These are phyloP conservation scores for Neoboletus brunneissimus DNA, from an alignment of 768 basidiomycete species.

Conservation along the genomic window DNA sequence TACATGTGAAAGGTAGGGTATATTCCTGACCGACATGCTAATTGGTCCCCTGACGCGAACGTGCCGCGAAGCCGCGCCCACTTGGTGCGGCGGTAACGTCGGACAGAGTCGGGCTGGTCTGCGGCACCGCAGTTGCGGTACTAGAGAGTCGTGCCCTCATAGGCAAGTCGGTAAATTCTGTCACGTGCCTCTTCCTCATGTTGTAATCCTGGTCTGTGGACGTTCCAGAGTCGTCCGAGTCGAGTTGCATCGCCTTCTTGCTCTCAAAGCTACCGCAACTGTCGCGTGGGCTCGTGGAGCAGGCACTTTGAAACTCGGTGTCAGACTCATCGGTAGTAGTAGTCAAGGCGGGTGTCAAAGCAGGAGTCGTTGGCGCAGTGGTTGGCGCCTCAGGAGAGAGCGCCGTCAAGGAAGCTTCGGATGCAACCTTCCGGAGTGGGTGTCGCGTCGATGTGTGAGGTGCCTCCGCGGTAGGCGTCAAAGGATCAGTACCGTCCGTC, in stretches of 20 bases:
- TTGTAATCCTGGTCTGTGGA: conserved; percentile 30
- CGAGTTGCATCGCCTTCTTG: conserved; percentile 21
- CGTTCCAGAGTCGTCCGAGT: conserved; percentile 32
- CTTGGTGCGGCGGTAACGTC: conserved; percentile 36
- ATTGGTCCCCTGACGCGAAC: conserved; percentile 17
- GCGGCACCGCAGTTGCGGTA: conserved; percentile 48
- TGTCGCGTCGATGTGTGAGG: conserved; percentile 7
- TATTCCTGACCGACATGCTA: conserved; percentile 25
- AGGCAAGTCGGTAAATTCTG: conserved; percentile 36
- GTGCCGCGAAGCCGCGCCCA: conserved; percentile 23
- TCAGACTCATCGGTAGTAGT: conserved; percentile 71
- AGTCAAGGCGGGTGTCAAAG: conserved; percentile 32
- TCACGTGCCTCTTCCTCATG: conserved; percentile 28
- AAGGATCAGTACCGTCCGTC: conserved; percentile 19
- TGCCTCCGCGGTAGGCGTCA: conserved; percentile 33
- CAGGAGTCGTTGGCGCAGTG: conserved; percentile 36
- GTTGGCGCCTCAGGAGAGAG: conserved; percentile 22
- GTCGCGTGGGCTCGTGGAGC: conserved; percentile 68
- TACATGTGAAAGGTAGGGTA: conserved; percentile 23
- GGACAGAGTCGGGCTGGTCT: conserved; percentile 38
- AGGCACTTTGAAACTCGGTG: conserved; percentile 86
- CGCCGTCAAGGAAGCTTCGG: conserved; percentile 29
- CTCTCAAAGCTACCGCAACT: conserved; percentile 53
- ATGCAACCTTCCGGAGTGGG: conserved; percentile 34
- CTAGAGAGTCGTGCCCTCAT: conserved; percentile 57